Evolutionary conservation across 345 rosid species (phyloP).

Genomic region (Lepidium aucheri): DNA sequence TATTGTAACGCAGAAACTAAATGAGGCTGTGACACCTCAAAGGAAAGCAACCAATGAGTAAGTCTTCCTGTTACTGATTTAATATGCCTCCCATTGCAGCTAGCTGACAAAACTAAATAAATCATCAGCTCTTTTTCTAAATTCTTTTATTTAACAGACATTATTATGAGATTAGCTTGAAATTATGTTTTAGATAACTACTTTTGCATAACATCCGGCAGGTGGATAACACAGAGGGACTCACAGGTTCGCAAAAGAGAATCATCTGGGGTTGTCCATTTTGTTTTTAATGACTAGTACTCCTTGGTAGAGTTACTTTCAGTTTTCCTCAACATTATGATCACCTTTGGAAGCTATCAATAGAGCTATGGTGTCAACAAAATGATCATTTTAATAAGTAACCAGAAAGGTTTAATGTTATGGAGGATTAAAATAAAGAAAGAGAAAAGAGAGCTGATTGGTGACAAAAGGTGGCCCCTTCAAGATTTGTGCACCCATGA

Average conservation of each 20-base stretch:
- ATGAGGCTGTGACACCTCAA: constrained; percentile 32
- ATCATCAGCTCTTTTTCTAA: constrained; percentile 7
- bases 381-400: background rate
- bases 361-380: background rate
- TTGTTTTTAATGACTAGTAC: background rate
- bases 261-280: constrained; percentile 20
- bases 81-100: constrained; percentile 22
- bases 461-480: constrained; percentile 8
- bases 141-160: constrained; percentile 4
- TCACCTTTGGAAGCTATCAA: background rate
- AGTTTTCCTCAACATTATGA: background rate
- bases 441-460: background rate
- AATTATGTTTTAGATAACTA: background rate
- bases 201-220: constrained; percentile 31
- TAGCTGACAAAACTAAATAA: constrained; percentile 16
- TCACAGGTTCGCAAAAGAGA: constrained; percentile 21
- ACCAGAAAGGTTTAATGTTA: background rate
- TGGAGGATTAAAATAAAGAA: background rate
- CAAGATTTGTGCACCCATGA: constrained; percentile 12
- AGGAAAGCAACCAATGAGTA: constrained; percentile 32
- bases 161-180: constrained; percentile 17
- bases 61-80: constrained; percentile 26
- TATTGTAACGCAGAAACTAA: constrained; percentile 16
- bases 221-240: constrained; percentile 20
- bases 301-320: background rate